These are phyloP conservation scores for Musa itinerans DNA, from an alignment of 176 grass and related monocot species.

Conservation along the genomic window DNA sequence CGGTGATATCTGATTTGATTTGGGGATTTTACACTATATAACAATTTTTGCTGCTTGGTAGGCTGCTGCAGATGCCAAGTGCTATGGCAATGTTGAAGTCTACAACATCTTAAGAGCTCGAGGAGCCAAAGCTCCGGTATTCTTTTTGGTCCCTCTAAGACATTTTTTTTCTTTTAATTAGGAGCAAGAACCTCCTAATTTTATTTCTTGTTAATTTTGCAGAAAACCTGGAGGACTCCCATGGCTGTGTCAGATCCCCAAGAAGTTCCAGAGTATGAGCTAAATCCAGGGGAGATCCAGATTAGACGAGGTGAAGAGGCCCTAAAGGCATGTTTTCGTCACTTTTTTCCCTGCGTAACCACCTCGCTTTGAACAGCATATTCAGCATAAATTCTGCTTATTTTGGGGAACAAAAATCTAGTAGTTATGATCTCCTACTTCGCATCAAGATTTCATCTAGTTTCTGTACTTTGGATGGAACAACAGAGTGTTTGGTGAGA, in stretches of 20 bases:
- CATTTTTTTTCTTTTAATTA: not conserved
- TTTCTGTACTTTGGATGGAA: too few species aligned
- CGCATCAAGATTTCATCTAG: too few species aligned
- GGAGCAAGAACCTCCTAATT: not conserved
- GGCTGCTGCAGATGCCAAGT: constrained; percentile 82
- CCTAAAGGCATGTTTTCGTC: constrained; percentile 31
- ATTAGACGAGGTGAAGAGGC: constrained; percentile 75
- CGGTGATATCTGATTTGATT: too few species aligned
- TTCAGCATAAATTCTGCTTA: too few species aligned
- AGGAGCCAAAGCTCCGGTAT: constrained; percentile 76
- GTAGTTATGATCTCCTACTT: too few species aligned
- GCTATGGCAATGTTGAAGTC: constrained; percentile 56
- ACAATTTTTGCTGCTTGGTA: constrained; percentile 1
- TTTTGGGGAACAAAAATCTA: too few species aligned
- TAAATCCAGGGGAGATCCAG: constrained; percentile 69
- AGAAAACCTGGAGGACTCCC: constrained; percentile 66
- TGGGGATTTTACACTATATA: not conserved
- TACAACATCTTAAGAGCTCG: constrained; percentile 69
- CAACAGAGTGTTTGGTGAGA: too few species aligned
- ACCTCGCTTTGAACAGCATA: too few species aligned
- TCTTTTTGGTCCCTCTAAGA: not conserved
- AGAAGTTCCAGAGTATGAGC: constrained; percentile 82
- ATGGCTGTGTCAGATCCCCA: constrained; percentile 53
- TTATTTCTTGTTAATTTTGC: not conserved
- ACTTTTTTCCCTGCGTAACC: not conserved